Evolutionary conservation across 192 early-diverging fungal genomes (phyloP).

Genomic region (Coemansia sp.): DNA sequence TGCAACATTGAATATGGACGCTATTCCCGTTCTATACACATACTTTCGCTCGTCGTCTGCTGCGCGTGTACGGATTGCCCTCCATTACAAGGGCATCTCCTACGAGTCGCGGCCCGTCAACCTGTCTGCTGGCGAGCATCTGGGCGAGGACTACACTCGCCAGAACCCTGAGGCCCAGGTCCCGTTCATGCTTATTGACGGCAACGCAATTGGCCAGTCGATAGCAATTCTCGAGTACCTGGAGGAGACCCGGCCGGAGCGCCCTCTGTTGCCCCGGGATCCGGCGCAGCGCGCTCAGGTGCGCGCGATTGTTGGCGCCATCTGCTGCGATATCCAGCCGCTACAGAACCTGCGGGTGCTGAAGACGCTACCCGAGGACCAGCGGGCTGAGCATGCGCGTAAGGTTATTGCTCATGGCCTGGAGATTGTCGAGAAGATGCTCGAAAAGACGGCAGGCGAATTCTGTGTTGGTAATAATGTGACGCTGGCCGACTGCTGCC

Average conservation of each 20-base stretch:
- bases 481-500: conserved; percentile 77
- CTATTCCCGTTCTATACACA: conserved; percentile 58
- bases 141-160: conserved; percentile 52
- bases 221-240: conserved; percentile 84
- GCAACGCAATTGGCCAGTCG: conserved; percentile 59
- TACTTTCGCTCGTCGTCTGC: conserved; percentile 76
- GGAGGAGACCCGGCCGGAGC: conserved; percentile 70
- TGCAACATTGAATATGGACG: not conserved
- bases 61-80: conserved; percentile 71
- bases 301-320: conserved; percentile 63
- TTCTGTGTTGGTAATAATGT: conserved; percentile 79
- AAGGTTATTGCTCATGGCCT: conserved; percentile 62
- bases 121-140: conserved; percentile 72
- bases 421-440: conserved; percentile 60
- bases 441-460: conserved; percentile 60
- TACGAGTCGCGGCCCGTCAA: conserved; percentile 65
- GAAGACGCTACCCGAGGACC: conserved; percentile 55
- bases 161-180: conserved; percentile 68
- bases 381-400: conserved; percentile 36
- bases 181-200: conserved; percentile 63
- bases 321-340: conserved; percentile 85
- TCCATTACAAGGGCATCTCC: conserved; percentile 71
- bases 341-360: conserved; percentile 78
- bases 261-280: conserved; percentile 70
- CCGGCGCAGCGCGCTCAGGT: conserved; percentile 62